Evolutionary conservation across 768 basidiomycete genomes (phyloP), one percentile per base, ranked within the genome.

Genomic region (Boletus sensibilis): DNA sequence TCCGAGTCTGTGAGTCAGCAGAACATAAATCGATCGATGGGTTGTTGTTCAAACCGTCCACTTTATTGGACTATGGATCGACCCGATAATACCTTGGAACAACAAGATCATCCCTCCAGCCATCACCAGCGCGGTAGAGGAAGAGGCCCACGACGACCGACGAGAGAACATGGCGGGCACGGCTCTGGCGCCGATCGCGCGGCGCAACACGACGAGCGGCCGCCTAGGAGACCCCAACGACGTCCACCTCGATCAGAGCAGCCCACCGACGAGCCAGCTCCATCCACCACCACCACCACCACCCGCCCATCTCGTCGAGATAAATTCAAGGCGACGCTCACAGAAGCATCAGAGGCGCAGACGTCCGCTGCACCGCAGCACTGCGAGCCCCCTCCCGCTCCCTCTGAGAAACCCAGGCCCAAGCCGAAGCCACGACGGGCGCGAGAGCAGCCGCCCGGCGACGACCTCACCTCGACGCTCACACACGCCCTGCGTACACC

Each of bases 381-480:
- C n/a, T n/a, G n/a, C n/a, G 10, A n/a, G 8, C 18, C 52, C 14
- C 42, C 39, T 39, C 21, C 57, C 12, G 34, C 35, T 29, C n/a
- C 20, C 2, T 16, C 35, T 3, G 56, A 62, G 21, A 48, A 37
- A 21, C 42, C 50, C 21, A 54, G 56, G 40, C 54, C 46, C 27
- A 63, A 35, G 18, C 42, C 18, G 11, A 39, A 34, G 37, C 47
- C 59, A 29, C 51, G 61, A 37, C 48, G 47, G 18, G 7, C 55
- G 1, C 59, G 57, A 10, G 65, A 57, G 14, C 62, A 57, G n/a
- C 61, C 57, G 2, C 52, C 47, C 1, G 68, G 76, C 4, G 84
- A 87, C 59, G 90, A 90, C 66, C 81, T 94, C 35, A 90, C 90
- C 0, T 90, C 90, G 5, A 81, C 78, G 4, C 82, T 94, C 53